Conservation (phyloP, 202 grass and related monocot species). For the Panicum virgatum region DNA sequence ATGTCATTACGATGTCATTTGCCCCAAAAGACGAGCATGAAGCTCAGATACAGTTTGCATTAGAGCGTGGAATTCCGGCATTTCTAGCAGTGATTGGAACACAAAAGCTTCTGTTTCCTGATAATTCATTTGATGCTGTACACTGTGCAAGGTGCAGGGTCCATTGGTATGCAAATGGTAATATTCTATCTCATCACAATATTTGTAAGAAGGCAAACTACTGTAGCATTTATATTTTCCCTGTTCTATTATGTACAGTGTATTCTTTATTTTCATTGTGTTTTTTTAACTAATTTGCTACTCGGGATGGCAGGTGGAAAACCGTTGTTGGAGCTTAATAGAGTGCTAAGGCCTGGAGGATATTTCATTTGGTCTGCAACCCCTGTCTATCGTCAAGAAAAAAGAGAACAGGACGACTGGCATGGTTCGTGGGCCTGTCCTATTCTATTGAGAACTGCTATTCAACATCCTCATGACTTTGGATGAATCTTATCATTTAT, state of each 20-base stretch:
- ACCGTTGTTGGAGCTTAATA: slow-evolving; percentile 90
- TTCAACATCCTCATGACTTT: not conserved
- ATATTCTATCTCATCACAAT: slow-evolving; percentile 7
- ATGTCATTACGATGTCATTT: slow-evolving; percentile 93
- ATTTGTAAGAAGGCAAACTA: slow-evolving; percentile 10
- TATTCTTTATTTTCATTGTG: not conserved
- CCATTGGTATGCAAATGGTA: slow-evolving; percentile 82
- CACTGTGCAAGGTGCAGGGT: slow-evolving; percentile 94
- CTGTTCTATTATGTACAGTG: not conserved
- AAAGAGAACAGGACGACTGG: slow-evolving; percentile 78
- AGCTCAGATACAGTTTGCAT: slow-evolving; percentile 94
- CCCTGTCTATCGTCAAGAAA: slow-evolving; percentile 82
- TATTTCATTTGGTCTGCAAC: slow-evolving; percentile 97
- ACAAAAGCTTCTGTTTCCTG: slow-evolving; percentile 80
- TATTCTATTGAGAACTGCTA: not conserved
- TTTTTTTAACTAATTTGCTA: slow-evolving; percentile 10
- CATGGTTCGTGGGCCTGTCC: slow-evolving; percentile 51
- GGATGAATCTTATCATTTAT: not conserved
- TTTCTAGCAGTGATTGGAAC: slow-evolving; percentile 88
- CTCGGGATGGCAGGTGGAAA: slow-evolving; percentile 67
- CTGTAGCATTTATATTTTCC: not conserved
- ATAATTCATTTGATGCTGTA: slow-evolving; percentile 84
- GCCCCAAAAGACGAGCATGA: slow-evolving; percentile 97
- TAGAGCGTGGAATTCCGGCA: slow-evolving; percentile 91
- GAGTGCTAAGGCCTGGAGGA: slow-evolving; percentile 86